Base-by-base conservation (phyloP, 139 green algal genomes). In the Mesostigma viride region DNA sequence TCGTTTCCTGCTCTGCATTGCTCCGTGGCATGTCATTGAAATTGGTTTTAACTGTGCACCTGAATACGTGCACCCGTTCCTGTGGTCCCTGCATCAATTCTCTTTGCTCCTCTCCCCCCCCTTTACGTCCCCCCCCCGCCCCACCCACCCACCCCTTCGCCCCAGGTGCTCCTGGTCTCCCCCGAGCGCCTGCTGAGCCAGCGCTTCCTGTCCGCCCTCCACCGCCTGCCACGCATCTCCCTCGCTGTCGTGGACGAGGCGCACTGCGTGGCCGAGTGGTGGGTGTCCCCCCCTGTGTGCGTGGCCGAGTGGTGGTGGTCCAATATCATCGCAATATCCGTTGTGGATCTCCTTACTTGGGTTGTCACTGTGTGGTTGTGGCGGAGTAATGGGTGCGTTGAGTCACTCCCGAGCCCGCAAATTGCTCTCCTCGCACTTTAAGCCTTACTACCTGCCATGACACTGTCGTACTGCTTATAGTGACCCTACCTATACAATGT, bases 131-230 rank as follows among this genome's bases (percentile, higher is more conserved):
- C n/a, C n/a, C n/a, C n/a, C n/a, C n/a, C n/a, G n/a, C n/a, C n/a
- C n/a, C n/a, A n/a, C n/a, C n/a, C n/a, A n/a, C n/a, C n/a, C n/a
- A n/a, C n/a, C n/a, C n/a, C n/a, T n/a, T n/a, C n/a, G n/a, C n/a
- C n/a, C n/a, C 77, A 88, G 51, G 65, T 97, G 61, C 69, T 97
- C 34, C 95, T 92, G 67, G 76, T 96, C 1, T 87, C 87, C 1
- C 91, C 91, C 1, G 91, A 97, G 79, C 85, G 92, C 58, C 75
- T 96, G 47, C 63, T 78, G 8, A 91, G 83, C 46, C 63, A 65
- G 1, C 63, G 70, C 28, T 82, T 96, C 70, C 73, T 89, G 64
- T 60, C 61, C 24, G 83, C 78, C n/a, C 70, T 93, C 57, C 33
- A 53, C 0, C 35, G 68, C 0, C 69, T 85, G 34, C 69, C 62